Evolutionary conservation across 176 grass and related monocot species (phyloP).

Genomic region (Oryza rufipogon): DNA sequence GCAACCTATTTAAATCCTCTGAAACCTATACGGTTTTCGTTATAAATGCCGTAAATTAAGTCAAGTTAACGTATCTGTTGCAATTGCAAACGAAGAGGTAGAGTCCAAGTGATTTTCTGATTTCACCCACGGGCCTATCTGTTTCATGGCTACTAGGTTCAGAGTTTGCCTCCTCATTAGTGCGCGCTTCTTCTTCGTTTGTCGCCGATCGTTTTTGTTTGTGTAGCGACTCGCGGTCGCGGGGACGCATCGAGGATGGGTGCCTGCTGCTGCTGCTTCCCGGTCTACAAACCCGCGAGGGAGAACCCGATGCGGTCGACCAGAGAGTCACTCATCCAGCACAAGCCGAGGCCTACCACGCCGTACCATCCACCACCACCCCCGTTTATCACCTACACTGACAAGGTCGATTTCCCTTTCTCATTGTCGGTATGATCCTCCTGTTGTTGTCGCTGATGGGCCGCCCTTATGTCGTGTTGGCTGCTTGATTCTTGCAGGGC

Average conservation of each 20-base stretch:
- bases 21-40: background rate
- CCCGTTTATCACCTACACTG: slow-evolving; percentile 16
- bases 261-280: slow-evolving; percentile 44
- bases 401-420: slow-evolving; percentile 11
- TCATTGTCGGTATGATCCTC: background rate
- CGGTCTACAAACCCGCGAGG: slow-evolving; percentile 29
- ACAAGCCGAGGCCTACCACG: background rate
- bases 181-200: background rate
- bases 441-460: background rate
- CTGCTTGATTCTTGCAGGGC: slow-evolving; percentile 40
- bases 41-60: background rate
- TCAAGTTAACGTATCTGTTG: background rate
- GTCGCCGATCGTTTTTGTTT: background rate
- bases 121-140: background rate
- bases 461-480: background rate
- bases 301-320: slow-evolving; percentile 38
- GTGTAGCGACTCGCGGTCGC: background rate
- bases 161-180: background rate
- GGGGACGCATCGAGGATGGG: slow-evolving; percentile 40
- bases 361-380: background rate
- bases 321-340: background rate
- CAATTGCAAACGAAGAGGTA: background rate
- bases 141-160: background rate
- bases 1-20: background rate
- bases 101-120: background rate